Evolutionary conservation across 805 yeast genomes (phyloP), one percentile per base, ranked within the genome.

Genomic region (Isabelozyma heimii): DNA sequence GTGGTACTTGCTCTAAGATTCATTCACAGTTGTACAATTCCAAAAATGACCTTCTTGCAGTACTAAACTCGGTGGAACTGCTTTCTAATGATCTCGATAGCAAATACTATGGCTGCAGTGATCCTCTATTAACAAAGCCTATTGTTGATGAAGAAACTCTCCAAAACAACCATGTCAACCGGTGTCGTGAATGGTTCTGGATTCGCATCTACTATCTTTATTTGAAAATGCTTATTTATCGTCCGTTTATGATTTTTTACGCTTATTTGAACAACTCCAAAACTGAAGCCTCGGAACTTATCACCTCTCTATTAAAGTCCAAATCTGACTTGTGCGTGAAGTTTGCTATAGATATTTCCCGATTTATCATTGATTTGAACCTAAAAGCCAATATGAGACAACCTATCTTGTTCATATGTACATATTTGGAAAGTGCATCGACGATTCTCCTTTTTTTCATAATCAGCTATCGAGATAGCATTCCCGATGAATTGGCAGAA

Each of bases 111-210:
- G 49, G 49, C 13, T 45, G 53, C 2, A 27, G 40, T 37, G 60
- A 59, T 28, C 45, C 45, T 5, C n/a, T 37, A 5, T 40, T 58
- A 13, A 37, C 20, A 14, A 44, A 37, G 15, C 30, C 51, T 6
- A 46, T 47, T 26, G 45, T 54, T 12, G 35, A 30, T 30, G 35
- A 30, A 8, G 35, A 10, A 30, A 30, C 35, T 8, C 35, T 30
- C 2, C 4, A 30, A 30, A 42, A 38, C 10, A 41, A 24, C 14
- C 44, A 44, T 44, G 43, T 44, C 2, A 51, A 48, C 26, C 13
- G 37, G 5, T 20, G 40, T 20, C 41, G 53, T 35, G 65, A 60
- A 38, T 59, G 62, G 61, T 60, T 59, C 38, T 60, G 65, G 65
- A 60, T 60, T 13, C 39, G 62, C 26, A 54, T 55, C 7, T 59